Conservation (phyloP, 768 basidiomycete species). For the Thelephora aurantiotincta region DNA sequence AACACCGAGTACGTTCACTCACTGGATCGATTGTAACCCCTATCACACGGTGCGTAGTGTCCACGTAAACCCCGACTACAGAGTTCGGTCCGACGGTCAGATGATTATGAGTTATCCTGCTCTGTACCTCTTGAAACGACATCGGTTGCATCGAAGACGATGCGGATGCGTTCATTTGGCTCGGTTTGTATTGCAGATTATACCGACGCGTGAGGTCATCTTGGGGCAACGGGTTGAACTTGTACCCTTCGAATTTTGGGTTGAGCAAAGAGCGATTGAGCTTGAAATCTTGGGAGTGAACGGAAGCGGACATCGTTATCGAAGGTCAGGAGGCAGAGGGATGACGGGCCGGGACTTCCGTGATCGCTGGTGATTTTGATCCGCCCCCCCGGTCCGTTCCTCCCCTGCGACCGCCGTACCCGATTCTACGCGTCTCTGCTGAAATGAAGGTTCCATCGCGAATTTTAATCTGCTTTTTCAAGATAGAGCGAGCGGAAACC, state of each 20-base stretch:
- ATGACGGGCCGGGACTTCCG: too few species aligned
- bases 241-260: slow-evolving; percentile 79
- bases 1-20: slow-evolving; percentile 16
- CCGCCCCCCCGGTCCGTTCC: too few species aligned
- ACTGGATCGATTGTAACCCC: slow-evolving; percentile 45
- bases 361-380: too few species aligned
- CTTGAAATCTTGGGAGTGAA: too few species aligned
- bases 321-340: too few species aligned
- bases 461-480: too few species aligned
- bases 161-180: slow-evolving; percentile 44
- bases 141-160: slow-evolving; percentile 29
- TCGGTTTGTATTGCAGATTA: slow-evolving; percentile 29
- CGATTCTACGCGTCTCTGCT: too few species aligned
- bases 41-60: slow-evolving; percentile 46
- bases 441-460: too few species aligned
- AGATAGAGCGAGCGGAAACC: too few species aligned
- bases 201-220: slow-evolving; percentile 39
- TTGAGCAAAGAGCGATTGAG: slow-evolving; percentile 41
- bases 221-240: slow-evolving; percentile 45
- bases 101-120: slow-evolving; percentile 77
- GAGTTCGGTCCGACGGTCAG: slow-evolving; percentile 34
- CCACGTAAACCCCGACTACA: slow-evolving; percentile 49
- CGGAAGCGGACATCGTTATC: too few species aligned
- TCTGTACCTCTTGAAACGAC: slow-evolving; percentile 72
- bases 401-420: too few species aligned